A percentile compares a stretch with the other conserved stretches of the same genome.
Evolutionary conservation across 1,139 yeast genomes (phyloP).

Genomic region (Lodderomyces theae): DNA sequence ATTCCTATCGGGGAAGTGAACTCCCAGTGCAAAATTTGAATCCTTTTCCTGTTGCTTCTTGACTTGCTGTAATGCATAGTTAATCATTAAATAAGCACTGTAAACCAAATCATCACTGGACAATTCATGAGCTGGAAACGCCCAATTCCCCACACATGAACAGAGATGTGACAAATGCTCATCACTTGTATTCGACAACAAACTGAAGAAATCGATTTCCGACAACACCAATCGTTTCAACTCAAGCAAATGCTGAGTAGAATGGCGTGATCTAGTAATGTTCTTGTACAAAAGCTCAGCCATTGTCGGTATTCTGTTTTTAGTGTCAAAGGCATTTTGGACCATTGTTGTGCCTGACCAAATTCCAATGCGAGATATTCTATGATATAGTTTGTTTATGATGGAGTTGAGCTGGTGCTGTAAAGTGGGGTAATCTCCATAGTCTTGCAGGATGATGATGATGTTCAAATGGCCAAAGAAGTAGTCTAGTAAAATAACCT

Average conservation of each 20-base stretch:
- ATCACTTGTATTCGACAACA: constrained; percentile 26
- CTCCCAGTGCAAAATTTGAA: background rate
- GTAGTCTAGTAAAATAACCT: constrained; percentile 32
- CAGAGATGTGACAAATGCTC: constrained; percentile 31
- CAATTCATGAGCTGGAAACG: constrained; percentile 68
- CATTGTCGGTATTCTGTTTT: constrained; percentile 32
- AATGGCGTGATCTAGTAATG: constrained; percentile 23
- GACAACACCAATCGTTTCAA: constrained; percentile 29
- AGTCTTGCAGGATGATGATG: constrained; percentile 24
- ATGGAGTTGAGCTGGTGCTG: constrained; percentile 30
- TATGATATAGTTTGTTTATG: constrained; percentile 25
- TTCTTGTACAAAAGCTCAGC: constrained; percentile 26
- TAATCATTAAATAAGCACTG: constrained; percentile 57
- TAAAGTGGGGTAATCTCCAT: constrained; percentile 21
- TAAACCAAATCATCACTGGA: constrained; percentile 65
- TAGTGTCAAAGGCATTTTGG: constrained; percentile 11
- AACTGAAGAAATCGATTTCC: constrained; percentile 39
- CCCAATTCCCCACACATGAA: constrained; percentile 47
- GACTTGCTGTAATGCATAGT: constrained; percentile 42
- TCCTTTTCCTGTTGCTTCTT: background rate
- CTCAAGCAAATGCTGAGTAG: constrained; percentile 22
- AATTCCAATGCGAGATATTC: constrained; percentile 50
- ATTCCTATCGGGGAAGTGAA: constrained; percentile 34
- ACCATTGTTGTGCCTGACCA: constrained; percentile 51
- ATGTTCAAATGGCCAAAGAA: constrained; percentile 45